phyloP scores from a whole-genome alignment of 768 basidiomycete genomes.

The Termitomyces bulborhizus region DNA sequence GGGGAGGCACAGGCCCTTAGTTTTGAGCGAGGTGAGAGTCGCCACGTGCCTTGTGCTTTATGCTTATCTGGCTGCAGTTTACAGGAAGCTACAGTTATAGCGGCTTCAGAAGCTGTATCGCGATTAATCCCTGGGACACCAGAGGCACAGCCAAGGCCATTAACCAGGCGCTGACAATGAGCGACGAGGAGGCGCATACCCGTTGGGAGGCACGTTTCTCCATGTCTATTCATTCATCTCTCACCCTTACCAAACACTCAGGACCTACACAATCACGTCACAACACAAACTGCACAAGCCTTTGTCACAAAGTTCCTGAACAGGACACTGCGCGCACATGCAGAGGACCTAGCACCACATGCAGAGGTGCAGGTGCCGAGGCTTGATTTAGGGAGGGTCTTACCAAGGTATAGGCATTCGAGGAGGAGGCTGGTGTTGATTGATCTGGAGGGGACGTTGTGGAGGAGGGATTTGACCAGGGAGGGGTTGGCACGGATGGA shows the following conservation, averaged over 20 bases:
- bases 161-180: constrained; percentile 65
- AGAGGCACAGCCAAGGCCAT: constrained; percentile 62
- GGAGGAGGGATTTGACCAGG: constrained; percentile 52
- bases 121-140: constrained; percentile 82
- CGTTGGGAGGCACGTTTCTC: constrained; percentile 62
- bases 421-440: constrained; percentile 60
- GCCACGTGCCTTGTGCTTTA: too few relatives aligned
- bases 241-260: constrained; percentile 9
- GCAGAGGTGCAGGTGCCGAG: constrained; percentile 18
- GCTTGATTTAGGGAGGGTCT: constrained; percentile 38
- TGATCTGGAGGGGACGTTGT: constrained; percentile 79
- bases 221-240: neutral
- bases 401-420: constrained; percentile 64
- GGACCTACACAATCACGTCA: constrained; percentile 82
- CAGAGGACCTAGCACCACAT: constrained; percentile 39
- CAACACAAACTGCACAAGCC: constrained; percentile 79
- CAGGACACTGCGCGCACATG: constrained; percentile 64
- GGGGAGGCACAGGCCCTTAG: constrained; percentile 57
- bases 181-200: constrained; percentile 59
- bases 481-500: constrained; percentile 36
- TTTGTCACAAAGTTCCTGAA: constrained; percentile 78
- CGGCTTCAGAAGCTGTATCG: constrained; percentile 82
- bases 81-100: constrained; percentile 83
- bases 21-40: constrained; percentile 65
- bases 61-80: constrained; percentile 40